Evolutionary conservation across 192 early-diverging fungal genomes (phyloP).

Genomic region (Coemansia sp.): DNA sequence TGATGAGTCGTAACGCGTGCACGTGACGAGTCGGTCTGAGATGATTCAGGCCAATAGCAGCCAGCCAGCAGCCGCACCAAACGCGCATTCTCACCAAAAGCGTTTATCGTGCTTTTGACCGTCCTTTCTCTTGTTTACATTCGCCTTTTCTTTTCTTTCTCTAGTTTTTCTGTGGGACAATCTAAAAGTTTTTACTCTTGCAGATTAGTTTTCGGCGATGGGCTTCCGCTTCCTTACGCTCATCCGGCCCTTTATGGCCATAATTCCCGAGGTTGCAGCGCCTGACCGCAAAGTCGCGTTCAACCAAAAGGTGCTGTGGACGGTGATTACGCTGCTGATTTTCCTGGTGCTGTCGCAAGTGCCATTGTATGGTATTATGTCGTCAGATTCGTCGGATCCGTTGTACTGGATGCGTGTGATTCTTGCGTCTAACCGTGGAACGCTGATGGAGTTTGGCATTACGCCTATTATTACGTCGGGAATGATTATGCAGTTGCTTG

Average conservation of each 20-base stretch:
- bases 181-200: neutral
- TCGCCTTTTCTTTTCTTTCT: constrained; percentile 2
- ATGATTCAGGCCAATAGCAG: constrained; percentile 4
- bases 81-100: neutral
- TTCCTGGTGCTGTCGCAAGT: constrained; percentile 99
- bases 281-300: constrained; percentile 98
- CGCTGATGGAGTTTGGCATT: constrained; percentile 99
- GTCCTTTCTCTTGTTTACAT: constrained; percentile 1
- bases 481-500: constrained; percentile 99
- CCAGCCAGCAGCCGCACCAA: neutral
- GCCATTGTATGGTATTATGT: constrained; percentile 99
- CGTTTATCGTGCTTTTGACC: neutral
- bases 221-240: constrained; percentile 90
- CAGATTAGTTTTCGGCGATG: constrained; percentile 15
- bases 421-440: constrained; percentile 99
- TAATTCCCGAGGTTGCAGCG: constrained; percentile 96
- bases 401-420: constrained; percentile 99
- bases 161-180: neutral
- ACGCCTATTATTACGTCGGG: constrained; percentile 99
- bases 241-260: constrained; percentile 94
- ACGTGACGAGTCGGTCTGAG: neutral
- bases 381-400: constrained; percentile 95
- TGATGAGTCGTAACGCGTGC: neutral
- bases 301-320: constrained; percentile 99
- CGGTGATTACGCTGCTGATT: constrained; percentile 97